Conservation (phyloP, 2,329 filamentous ascomycete genomes). For the Sporothrix sp. region DNA sequence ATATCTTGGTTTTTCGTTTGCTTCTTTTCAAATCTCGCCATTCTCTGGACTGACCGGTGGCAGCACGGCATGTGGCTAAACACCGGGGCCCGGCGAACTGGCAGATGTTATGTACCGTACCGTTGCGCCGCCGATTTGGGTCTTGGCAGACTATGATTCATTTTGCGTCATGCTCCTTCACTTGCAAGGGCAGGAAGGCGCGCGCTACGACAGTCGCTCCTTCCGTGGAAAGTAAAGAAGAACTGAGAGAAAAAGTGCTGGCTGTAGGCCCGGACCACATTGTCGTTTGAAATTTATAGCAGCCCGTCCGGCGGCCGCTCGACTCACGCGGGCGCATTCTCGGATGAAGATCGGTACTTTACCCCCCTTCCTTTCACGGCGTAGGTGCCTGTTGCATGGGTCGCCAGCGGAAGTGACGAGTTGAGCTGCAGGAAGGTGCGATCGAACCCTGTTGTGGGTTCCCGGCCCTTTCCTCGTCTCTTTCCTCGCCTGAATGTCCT, state of each 20-base stretch:
- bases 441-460: neutral
- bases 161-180: neutral
- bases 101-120: too few species aligned
- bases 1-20: too few species aligned
- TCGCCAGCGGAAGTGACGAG: neutral
- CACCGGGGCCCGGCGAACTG: too few species aligned
- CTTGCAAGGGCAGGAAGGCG: too few species aligned
- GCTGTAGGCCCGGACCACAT: too few species aligned
- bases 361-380: too few species aligned
- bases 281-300: too few species aligned
- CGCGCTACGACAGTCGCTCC: neutral
- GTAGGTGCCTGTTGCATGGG: slow-evolving; percentile 2
- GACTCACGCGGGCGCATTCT: slow-evolving; percentile 1
- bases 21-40: too few species aligned
- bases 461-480: neutral
- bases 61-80: too few species aligned
- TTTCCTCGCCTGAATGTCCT: neutral
- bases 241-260: too few species aligned
- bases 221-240: neutral
- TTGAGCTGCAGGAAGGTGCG: neutral
- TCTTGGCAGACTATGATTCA: slow-evolving; percentile 2
- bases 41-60: too few species aligned
- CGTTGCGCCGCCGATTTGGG: too few species aligned
- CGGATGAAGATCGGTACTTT: slow-evolving; percentile 6
- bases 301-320: neutral